Percentiles rank a stretch among this genome's conserved stretches.
Evolutionary conservation across 495 filamentous ascomycete genomes (phyloP).

Genomic region (Tuber umbilicatum): DNA sequence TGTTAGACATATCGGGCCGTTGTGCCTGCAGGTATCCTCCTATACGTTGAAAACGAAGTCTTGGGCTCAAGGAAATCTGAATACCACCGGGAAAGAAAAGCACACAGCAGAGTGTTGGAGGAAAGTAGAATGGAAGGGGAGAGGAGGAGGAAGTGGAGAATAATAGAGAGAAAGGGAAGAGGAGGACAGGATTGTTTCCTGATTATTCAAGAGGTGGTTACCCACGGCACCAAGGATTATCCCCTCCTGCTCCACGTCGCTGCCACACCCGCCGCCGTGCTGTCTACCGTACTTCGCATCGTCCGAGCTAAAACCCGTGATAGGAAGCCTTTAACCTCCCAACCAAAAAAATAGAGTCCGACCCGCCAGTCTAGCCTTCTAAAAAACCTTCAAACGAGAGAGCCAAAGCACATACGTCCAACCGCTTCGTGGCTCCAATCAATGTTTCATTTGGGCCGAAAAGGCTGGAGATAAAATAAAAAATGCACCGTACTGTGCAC

Average conservation of each 20-base stretch:
- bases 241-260: constrained; percentile 13
- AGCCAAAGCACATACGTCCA: constrained; percentile 12
- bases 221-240: constrained; percentile 5
- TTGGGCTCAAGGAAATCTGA: constrained; percentile 13
- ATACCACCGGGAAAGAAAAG: constrained; percentile 6
- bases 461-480: neutral
- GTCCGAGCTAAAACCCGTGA: constrained; percentile 29
- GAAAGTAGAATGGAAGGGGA: constrained; percentile 20
- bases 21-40: neutral
- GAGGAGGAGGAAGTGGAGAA: constrained; percentile 20
- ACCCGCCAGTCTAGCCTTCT: neutral
- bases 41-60: neutral
- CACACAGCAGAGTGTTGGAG: constrained; percentile 9
- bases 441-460: constrained; percentile 28
- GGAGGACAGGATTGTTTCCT: constrained; percentile 4
- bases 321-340: constrained; percentile 19
- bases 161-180: constrained; percentile 21
- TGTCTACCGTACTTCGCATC: constrained; percentile 17
- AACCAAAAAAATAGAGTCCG: neutral
- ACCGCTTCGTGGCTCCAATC: constrained; percentile 39
- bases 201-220: neutral
- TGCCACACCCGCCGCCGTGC: constrained; percentile 21
- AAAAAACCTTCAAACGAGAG: neutral
- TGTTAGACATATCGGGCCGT: neutral
- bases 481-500: neutral